Evolutionary conservation across 257 asterid genomes (phyloP), one percentile per base, ranked within the genome.

Genomic region (Linderniella brevidens): DNA sequence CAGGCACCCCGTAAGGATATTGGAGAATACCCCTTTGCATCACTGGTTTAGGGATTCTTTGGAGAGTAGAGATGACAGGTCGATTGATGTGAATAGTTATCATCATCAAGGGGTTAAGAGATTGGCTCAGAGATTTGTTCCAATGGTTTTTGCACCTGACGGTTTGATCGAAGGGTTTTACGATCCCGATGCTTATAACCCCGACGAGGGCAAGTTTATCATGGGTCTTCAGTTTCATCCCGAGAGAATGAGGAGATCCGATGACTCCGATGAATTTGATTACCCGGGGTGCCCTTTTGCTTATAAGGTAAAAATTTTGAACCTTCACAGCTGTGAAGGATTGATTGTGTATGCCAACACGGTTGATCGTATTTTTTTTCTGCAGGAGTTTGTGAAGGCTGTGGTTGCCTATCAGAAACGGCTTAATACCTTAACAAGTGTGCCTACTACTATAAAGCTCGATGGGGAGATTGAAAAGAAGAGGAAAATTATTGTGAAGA

Each of bases 191-290:
- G 79, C 76, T 1, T 80, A 79, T 69, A 69, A 66, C 51, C 97
- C 97, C 3, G 77, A 76, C 0, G 93, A 87, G 57, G 97, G 97
- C 1, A 73, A 87, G 67, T 87, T 87, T 50, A 83, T 82, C 12
- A 79, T 82, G 93, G 97, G 95, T 12, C 75, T 87, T 15, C 95
- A 87, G 53, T 87, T 87, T 59, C 95, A 87, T 68, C 97, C 97
- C 4, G 95, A 87, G 48, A 61, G 97, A 51, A 87, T 82, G 95
- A 66, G 88, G 32, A 60, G 51, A 1, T 55, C 56, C 0, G 86
- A 80, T 49, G 56, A 80, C 6, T 25, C 32, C 0, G 88, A 70
- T 17, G 86, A 68, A 12, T 87, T 87, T 42, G 92, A 87, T 53
- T 83, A 82, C 53, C 92, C 92, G 0, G 97, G 97, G 0, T 87